Conservation (phyloP, 2,329 filamentous ascomycete genomes). For the Ceratocystis cubensis region DNA sequence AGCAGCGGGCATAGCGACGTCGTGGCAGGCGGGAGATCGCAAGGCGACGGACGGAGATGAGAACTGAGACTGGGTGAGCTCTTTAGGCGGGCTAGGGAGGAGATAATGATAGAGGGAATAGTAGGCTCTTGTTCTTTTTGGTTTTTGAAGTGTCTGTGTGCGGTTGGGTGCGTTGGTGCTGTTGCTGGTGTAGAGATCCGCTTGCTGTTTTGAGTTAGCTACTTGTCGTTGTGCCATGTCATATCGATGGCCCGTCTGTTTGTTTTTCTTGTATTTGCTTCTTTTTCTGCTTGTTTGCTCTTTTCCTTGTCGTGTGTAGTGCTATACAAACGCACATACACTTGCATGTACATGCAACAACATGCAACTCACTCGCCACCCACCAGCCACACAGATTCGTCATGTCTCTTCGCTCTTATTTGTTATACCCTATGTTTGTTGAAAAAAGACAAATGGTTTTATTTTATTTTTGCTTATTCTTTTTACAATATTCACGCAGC, state of each 20-base stretch:
- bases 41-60: conserved; percentile 25
- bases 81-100: no score
- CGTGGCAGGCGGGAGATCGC: conserved; percentile 60
- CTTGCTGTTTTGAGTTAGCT: background rate
- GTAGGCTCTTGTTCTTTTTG: background rate
- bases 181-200: no score
- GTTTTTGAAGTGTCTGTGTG: background rate
- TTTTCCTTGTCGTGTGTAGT: background rate
- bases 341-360: no score
- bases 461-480: no score
- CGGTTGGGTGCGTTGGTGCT: background rate
- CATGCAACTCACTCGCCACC: no score
- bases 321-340: no score
- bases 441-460: no score
- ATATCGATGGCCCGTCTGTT: background rate
- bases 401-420: no score
- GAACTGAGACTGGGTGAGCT: conserved; percentile 2
- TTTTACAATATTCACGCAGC: no score
- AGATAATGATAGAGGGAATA: no score
- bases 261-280: background rate
- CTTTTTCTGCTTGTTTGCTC: background rate
- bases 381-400: no score
- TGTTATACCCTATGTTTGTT: no score
- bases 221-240: background rate
- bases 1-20: conserved; percentile 61